phyloP scores from a whole-genome alignment of 148 eudicot genomes.

The Chenopodium quinoa region DNA sequence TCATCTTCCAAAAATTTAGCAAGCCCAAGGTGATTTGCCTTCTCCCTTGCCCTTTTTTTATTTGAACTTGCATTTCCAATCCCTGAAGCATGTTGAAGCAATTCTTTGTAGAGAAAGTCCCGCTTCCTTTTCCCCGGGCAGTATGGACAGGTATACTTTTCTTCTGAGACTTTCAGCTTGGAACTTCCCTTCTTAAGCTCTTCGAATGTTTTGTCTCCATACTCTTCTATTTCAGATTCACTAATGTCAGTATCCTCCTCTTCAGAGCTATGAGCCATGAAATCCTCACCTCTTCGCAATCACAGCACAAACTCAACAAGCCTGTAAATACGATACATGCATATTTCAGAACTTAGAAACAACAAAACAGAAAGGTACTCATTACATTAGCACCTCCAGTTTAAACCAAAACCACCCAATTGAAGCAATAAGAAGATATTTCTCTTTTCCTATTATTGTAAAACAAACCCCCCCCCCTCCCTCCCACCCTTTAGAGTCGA shows the following conservation, averaged over 20 bases:
- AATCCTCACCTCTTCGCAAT: constrained; percentile 1
- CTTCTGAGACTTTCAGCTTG: constrained; percentile 54
- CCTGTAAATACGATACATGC: not conserved
- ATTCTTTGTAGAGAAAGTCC: constrained; percentile 61
- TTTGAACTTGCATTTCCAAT: constrained; percentile 65
- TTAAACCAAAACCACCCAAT: not conserved
- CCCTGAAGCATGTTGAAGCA: constrained; percentile 81
- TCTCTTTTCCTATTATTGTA: not conserved
- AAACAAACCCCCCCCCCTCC: not conserved
- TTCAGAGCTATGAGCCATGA: constrained; percentile 57
- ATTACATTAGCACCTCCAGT: not conserved
- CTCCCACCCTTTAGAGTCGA: not conserved
- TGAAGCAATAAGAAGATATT: not conserved
- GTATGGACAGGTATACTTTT: constrained; percentile 68
- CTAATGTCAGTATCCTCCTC: constrained; percentile 77
- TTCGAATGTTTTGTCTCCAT: constrained; percentile 55
- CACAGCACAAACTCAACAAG: not conserved
- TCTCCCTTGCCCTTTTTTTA: constrained; percentile 77
- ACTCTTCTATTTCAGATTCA: constrained; percentile 80
- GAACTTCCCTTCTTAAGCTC: constrained; percentile 59
- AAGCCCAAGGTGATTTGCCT: constrained; percentile 77
- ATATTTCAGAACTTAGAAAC: not conserved
- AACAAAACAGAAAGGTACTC: not conserved
- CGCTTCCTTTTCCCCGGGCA: constrained; percentile 75
- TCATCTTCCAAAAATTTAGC: constrained; percentile 66